Evolutionary conservation across 371 early-diverging fungal genomes (phyloP).

Genomic region (Basidiobolus meristosporus): DNA sequence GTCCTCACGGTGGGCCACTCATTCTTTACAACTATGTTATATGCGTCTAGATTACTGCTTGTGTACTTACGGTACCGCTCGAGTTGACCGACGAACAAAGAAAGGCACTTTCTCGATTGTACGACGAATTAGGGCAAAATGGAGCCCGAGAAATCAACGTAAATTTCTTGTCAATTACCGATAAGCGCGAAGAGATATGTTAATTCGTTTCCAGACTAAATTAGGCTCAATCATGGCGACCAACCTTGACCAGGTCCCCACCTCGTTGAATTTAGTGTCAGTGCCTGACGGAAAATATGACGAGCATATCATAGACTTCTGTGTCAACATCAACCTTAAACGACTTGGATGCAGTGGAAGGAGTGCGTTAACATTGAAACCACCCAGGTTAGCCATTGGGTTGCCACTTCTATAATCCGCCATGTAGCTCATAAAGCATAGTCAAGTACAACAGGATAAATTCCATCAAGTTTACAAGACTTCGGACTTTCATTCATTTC

Average conservation of each 20-base stretch:
- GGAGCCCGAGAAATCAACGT: not conserved
- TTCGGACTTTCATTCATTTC: constrained; percentile 25
- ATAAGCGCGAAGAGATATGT: not conserved
- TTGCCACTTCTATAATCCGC: not conserved
- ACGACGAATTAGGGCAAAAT: not conserved
- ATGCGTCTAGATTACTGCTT: constrained; percentile 20
- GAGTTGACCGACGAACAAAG: not conserved
- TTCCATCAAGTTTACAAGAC: constrained; percentile 37
- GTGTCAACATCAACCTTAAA: constrained; percentile 36
- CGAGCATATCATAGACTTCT: constrained; percentile 22
- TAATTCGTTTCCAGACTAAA: constrained; percentile 15
- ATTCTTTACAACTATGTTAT: too few relatives aligned
- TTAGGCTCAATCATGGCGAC: constrained; percentile 31
- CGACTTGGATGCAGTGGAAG: constrained; percentile 38
- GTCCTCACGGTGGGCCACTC: too few relatives aligned
- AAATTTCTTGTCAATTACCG: not conserved
- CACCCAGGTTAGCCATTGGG: constrained; percentile 22
- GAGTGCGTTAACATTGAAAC: constrained; percentile 31
- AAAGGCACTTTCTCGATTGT: not conserved
- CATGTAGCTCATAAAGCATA: constrained; percentile 4
- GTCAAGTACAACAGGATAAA: constrained; percentile 39
- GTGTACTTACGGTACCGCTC: constrained; percentile 17
- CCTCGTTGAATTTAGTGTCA: constrained; percentile 33
- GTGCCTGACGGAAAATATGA: constrained; percentile 44
- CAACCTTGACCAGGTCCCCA: constrained; percentile 28